Evolutionary conservation across 106 monocot genomes (phyloP).

Genomic region (Apostasia shenzhenica): DNA sequence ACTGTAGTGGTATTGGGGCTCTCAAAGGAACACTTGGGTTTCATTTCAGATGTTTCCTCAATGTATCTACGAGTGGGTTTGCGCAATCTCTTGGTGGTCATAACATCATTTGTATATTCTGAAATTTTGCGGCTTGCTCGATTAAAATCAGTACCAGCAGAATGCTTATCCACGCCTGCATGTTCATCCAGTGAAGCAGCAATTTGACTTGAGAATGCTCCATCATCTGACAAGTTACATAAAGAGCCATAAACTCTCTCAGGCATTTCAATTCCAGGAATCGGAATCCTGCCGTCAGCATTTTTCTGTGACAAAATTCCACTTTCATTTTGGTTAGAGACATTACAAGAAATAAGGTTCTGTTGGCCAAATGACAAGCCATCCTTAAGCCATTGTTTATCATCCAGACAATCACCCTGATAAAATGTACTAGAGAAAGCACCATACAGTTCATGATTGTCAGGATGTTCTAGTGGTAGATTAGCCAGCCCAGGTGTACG

Average conservation of each 20-base stretch:
- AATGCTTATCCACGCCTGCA: not conserved
- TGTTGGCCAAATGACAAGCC: conserved; percentile 27
- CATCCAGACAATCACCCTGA: conserved; percentile 23
- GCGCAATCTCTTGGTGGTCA: conserved; percentile 30
- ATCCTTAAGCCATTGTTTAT: conserved; percentile 38
- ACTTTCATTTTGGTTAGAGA: conserved; percentile 8
- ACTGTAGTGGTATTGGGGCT: not conserved
- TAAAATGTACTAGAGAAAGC: conserved; percentile 23
- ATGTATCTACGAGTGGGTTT: conserved; percentile 49
- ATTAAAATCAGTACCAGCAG: not conserved
- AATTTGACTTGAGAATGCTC: not conserved
- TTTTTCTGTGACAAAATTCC: conserved; percentile 8
- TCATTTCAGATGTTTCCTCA: conserved; percentile 34
- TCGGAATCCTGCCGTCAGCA: conserved; percentile 21
- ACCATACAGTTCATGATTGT: conserved; percentile 24
- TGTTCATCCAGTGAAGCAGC: not conserved
- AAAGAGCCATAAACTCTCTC: conserved; percentile 17
- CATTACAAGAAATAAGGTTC: conserved; percentile 17
- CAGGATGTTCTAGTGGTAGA: conserved; percentile 19
- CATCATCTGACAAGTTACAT: conserved; percentile 10
- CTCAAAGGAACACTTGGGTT: conserved; percentile 18
- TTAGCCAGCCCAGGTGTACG: conserved; percentile 6
- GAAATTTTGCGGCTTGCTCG: not conserved
- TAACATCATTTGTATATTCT: conserved; percentile 6
- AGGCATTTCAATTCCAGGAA: conserved; percentile 16